These are phyloP conservation scores for Magnaporthiopsis poae DNA, from an alignment of 2,329 filamentous ascomycete species.

Conservation along the genomic window DNA sequence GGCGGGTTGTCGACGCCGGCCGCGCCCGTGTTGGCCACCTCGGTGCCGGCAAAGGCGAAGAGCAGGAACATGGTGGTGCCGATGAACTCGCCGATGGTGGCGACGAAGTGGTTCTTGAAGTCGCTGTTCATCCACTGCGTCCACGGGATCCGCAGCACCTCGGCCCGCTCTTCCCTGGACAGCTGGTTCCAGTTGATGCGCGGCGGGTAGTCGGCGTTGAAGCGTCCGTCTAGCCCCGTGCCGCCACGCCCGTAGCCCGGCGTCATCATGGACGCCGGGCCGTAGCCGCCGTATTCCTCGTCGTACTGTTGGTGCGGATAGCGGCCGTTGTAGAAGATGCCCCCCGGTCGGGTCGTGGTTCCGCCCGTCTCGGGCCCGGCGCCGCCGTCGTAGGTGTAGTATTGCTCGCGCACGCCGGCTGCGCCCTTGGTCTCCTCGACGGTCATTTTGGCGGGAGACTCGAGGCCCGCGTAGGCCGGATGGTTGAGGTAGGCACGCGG, in stretches of 20 bases:
- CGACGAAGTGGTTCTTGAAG: conserved; percentile 26
- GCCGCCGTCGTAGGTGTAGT: not conserved
- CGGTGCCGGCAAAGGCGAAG: conserved; percentile 27
- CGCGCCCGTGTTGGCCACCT: conserved; percentile 14
- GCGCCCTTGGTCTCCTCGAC: conserved; percentile 3
- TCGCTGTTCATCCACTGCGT: conserved; percentile 9
- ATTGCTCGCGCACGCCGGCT: not conserved
- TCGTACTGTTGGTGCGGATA: not conserved
- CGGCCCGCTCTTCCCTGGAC: conserved; percentile 5
- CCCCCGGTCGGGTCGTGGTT: not conserved
- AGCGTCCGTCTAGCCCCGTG: not conserved
- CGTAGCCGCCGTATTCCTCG: conserved; percentile 7
- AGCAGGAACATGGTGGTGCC: conserved; percentile 39
- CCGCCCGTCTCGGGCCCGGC: not conserved
- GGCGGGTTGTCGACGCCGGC: not conserved
- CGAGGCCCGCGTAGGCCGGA: conserved; percentile 3
- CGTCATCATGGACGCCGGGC: not conserved
- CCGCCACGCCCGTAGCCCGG: not conserved
- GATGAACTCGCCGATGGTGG: conserved; percentile 39
- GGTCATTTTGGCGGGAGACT: not conserved
- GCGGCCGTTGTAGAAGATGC: no score
- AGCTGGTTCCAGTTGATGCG: conserved; percentile 8
- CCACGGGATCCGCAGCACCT: conserved; percentile 6
- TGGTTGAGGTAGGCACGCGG: conserved; percentile 8
- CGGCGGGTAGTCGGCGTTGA: not conserved